Evolutionary conservation across 1,139 yeast genomes (phyloP).

Genomic region (Kazachstania sp.): DNA sequence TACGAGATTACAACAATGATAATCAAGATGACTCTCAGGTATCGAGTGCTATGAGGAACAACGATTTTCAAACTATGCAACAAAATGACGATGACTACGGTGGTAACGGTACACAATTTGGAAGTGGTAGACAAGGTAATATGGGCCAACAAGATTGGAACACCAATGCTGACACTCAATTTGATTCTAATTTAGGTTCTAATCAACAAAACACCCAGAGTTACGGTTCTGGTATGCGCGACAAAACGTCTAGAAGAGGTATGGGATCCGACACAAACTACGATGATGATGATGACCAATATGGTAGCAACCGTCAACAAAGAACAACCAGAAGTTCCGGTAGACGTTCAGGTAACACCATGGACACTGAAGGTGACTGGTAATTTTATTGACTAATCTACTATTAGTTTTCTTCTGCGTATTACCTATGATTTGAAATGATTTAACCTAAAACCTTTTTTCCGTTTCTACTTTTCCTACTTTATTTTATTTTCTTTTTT

Average conservation of each 20-base stretch:
- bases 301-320: conserved; percentile 3
- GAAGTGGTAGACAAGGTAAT: neutral
- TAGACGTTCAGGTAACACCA: conserved; percentile 1
- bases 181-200: neutral
- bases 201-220: conserved; percentile 5
- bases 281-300: conserved; percentile 4
- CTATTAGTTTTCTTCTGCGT: neutral
- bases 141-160: neutral
- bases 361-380: conserved; percentile 14
- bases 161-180: neutral
- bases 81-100: neutral
- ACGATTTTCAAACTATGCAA: neutral
- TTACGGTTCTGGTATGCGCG: conserved; percentile 1
- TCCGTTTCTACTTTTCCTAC: neutral
- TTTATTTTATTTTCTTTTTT: neutral
- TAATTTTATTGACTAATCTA: conserved; percentile 3
- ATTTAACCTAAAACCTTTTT: neutral
- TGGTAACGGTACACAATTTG: neutral
- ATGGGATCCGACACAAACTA: neutral
- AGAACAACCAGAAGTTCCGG: conserved; percentile 3
- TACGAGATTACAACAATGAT: conserved; percentile 6
- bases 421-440: neutral
- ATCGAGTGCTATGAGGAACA: neutral
- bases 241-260: conserved; percentile 1
- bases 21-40: conserved; percentile 7